Base-by-base conservation (phyloP, 2,329 filamentous ascomycete genomes). In the Tympanopsis confertula region DNA sequence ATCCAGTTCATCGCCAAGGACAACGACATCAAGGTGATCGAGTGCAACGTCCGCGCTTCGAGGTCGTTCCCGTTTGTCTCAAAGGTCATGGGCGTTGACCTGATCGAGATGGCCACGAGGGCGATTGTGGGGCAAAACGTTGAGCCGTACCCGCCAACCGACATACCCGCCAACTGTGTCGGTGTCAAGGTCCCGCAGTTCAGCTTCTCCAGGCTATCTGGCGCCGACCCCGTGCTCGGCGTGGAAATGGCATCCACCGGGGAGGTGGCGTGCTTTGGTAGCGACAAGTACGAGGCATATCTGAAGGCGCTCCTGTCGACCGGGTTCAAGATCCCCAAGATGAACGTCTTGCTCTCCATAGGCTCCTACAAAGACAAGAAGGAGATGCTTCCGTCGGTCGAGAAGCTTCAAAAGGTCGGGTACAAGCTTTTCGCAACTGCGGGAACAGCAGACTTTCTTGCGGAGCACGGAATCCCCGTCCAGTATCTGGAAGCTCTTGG, bases 241-340 rank as follows among this genome's bases (percentile, higher is more conserved):
- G 91, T 98, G 4, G 91, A 98, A 65, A 98, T 98, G 91, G 91
- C 91, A n/a, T 96, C 91, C 4, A 98, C 91, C 42, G 91, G 91
- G 59, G 91, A 98, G 62, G 91, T 98, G 49, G 91, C 91, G 48
- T 95, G 83, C 55, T 98, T 98, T 53, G 91, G 91, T 55, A 74
- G 78, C 44, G 87, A 94, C 62, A 94, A 95, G 63, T 94, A 94
- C 55, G 91, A 98, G 61, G 91, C 91, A 14, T 98, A 98, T 58
- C 74, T 98, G 51, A 98, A 98, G 68, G 91, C 86, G 38, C 69
- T 98, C 40, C 77, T 98, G 47, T 93, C 91, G 2, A 96, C 91
- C 38, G 91, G 91, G 33, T 98, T 98, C 73, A 88, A 84, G 60
- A 75, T 98, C 32, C 91, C 91, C 17, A 94, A 93, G 65, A 86